A percentile compares a stretch with the other conserved stretches of the same genome.
These are phyloP conservation scores for Serendipita sp. DNA, from an alignment of 768 basidiomycete genomes.

Conservation along the genomic window DNA sequence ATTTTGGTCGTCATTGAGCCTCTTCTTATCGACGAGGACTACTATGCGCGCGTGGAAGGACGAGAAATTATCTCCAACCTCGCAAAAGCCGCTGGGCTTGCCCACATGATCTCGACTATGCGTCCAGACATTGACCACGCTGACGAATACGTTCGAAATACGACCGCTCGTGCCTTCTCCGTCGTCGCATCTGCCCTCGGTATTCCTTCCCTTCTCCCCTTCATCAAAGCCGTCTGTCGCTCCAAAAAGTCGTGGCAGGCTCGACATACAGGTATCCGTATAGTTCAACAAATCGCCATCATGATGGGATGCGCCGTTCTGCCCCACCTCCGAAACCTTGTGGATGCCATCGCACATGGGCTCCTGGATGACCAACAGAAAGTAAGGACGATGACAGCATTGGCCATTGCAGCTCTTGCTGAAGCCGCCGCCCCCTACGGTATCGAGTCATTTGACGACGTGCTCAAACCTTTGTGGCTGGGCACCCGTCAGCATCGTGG, in stretches of 20 bases:
- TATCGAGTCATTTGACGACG: constrained; percentile 98
- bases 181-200: constrained; percentile 98
- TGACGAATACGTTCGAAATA: constrained; percentile 98
- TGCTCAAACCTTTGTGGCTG: constrained; percentile 85
- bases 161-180: constrained; percentile 95
- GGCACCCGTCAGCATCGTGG: constrained; percentile 92
- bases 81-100: constrained; percentile 95
- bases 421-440: constrained; percentile 97
- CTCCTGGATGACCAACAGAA: constrained; percentile 92
- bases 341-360: constrained; percentile 89
- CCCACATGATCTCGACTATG: constrained; percentile 99
- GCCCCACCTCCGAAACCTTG: constrained; percentile 90
- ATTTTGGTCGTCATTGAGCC: constrained; percentile 99
- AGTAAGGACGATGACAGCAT: constrained; percentile 88
- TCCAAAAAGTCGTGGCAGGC: constrained; percentile 99
- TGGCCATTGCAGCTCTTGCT: constrained; percentile 83
- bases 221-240: constrained; percentile 95
- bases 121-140: constrained; percentile 99
- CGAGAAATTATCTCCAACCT: constrained; percentile 98
- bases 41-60: constrained; percentile 91
- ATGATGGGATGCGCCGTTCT: constrained; percentile 99
- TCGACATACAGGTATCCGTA: constrained; percentile 96
- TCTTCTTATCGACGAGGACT: constrained; percentile 94
- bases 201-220: constrained; percentile 92
- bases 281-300: constrained; percentile 98